Conservation (phyloP, 495 filamentous ascomycete genomes). For the Daldinia childiae region DNA sequence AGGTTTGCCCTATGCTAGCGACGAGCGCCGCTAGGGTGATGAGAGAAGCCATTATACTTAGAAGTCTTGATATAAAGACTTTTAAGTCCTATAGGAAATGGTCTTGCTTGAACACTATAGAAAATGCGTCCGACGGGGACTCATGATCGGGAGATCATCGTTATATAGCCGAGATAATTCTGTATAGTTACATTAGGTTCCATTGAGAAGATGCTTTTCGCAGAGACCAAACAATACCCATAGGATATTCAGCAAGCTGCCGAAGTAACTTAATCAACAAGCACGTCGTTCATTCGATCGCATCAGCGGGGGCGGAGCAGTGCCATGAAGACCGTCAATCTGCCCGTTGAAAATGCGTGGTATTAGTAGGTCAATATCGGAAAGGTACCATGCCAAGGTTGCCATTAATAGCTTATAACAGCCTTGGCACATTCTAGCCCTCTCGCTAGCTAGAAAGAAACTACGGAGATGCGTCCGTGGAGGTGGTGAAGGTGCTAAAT, state of each 20-base stretch:
- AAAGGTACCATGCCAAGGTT: conserved; percentile 7
- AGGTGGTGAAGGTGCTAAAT: neutral
- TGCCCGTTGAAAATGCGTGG: neutral
- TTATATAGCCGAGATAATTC: conserved; percentile 13
- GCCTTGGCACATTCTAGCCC: conserved; percentile 6
- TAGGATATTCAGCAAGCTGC: neutral
- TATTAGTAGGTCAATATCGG: conserved; percentile 5
- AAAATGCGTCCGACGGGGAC: neutral
- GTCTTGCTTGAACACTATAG: neutral
- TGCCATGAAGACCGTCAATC: conserved; percentile 3
- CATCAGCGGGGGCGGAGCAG: neutral
- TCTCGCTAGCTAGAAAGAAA: conserved; percentile 1
- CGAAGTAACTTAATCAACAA: conserved; percentile 16
- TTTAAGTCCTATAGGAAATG: neutral
- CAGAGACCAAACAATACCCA: conserved; percentile 10
- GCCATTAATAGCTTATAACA: conserved; percentile 7
- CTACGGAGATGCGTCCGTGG: conserved; percentile 4
- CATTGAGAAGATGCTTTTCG: neutral
- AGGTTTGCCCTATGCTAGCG: conserved; percentile 16
- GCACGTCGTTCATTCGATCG: conserved; percentile 17
- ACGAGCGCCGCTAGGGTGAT: conserved; percentile 9
- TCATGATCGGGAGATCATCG: neutral
- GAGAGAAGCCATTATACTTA: conserved; percentile 13
- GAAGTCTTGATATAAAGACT: neutral
- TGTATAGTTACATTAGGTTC: neutral